phyloP scores from a whole-genome alignment of 1,284 basidiomycete species.

The Boletus holoroseus region DNA sequence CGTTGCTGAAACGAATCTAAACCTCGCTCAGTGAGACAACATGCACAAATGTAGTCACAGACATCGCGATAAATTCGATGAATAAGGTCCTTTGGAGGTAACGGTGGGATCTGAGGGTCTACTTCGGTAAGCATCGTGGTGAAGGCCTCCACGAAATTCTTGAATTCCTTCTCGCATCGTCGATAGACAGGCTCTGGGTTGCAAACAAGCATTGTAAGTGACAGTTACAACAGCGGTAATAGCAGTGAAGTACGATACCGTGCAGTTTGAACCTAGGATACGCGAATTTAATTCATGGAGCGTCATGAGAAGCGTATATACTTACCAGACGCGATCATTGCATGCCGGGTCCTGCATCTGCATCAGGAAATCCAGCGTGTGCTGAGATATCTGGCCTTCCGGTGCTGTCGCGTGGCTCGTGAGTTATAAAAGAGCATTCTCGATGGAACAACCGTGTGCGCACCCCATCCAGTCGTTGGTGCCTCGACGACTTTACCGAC shows the following conservation, averaged over 20 bases:
- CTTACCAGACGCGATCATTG: constrained; percentile 84
- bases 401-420: constrained; percentile 50
- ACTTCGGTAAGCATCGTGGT: constrained; percentile 61
- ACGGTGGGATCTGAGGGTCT: constrained; percentile 75
- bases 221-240: not conserved
- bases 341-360: constrained; percentile 68
- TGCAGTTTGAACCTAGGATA: constrained; percentile 66
- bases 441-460: constrained; percentile 18
- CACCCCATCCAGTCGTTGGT: constrained; percentile 76
- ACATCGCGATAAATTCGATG: constrained; percentile 84
- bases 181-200: constrained; percentile 73
- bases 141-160: constrained; percentile 72
- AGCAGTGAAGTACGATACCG: constrained; percentile 37
- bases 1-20: constrained; percentile 85
- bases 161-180: constrained; percentile 82
- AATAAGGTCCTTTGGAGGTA: constrained; percentile 83
- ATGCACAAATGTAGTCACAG: constrained; percentile 1
- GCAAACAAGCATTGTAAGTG: constrained; percentile 3
- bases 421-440: not conserved
- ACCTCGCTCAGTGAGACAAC: not conserved
- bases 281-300: not conserved
- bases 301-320: not conserved
- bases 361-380: constrained; percentile 74
- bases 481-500: constrained; percentile 68
- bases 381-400: constrained; percentile 78